These are phyloP conservation scores for Cytospora leucostoma DNA, from an alignment of 2,329 filamentous ascomycete genomes.

Conservation along the genomic window DNA sequence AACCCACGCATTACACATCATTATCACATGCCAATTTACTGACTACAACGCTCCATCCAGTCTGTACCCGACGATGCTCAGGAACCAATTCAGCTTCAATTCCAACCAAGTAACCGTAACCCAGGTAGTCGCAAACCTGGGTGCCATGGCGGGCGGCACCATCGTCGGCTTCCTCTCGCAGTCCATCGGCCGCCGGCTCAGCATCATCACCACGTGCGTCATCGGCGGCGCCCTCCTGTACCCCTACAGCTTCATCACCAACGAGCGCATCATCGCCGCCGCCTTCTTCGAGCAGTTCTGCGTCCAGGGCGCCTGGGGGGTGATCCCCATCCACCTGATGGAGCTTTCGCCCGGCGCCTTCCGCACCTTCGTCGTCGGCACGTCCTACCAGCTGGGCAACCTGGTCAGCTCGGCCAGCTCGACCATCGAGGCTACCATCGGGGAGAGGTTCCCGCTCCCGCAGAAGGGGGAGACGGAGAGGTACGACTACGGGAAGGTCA, in stretches of 20 bases:
- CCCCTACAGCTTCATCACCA: constrained; percentile 73
- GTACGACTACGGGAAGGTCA: constrained; percentile 79
- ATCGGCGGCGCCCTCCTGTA: constrained; percentile 77
- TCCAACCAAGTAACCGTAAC: constrained; percentile 65
- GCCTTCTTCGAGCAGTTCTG: constrained; percentile 85
- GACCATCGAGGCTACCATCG: constrained; percentile 75
- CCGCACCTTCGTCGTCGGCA: constrained; percentile 73
- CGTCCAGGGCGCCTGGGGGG: constrained; percentile 75
- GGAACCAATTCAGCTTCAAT: constrained; percentile 55
- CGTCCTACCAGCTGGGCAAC: constrained; percentile 76
- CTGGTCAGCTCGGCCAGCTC: constrained; percentile 68
- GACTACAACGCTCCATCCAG: not conserved
- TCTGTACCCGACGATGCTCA: constrained; percentile 61
- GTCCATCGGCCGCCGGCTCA: constrained; percentile 68
- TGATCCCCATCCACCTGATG: constrained; percentile 77
- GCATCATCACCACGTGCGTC: constrained; percentile 65
- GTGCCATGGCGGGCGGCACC: constrained; percentile 69
- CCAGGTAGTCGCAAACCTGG: constrained; percentile 71
- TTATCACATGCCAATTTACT: not conserved
- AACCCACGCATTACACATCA: not conserved
- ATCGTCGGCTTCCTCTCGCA: constrained; percentile 68
- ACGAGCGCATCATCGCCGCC: constrained; percentile 68
- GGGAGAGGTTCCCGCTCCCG: constrained; percentile 72
- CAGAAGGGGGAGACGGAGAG: constrained; percentile 51
- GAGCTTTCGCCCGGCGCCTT: constrained; percentile 73